Percentiles rank a stretch among this genome's conserved stretches.
Conservation (phyloP, 2,329 filamentous ascomycete species). For the Exophiala alcalophila region DNA sequence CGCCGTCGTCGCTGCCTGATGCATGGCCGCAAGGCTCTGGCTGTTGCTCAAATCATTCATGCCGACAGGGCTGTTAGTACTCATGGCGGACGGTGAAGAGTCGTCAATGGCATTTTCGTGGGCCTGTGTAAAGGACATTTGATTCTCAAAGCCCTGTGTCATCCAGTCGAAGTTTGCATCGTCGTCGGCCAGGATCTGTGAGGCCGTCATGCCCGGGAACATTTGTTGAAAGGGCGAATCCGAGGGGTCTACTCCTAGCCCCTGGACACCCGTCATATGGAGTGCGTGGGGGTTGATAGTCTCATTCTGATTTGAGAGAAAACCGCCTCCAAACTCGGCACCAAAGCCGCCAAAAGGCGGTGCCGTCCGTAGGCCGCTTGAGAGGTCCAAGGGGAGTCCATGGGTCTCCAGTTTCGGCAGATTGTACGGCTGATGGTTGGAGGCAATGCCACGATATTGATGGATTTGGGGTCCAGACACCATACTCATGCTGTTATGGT, state of each 20-base stretch:
- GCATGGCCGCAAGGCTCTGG: slow-evolving; percentile 45
- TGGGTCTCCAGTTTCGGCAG: slow-evolving; percentile 82
- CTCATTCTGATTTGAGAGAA: slow-evolving; percentile 43
- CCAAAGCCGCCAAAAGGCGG: slow-evolving; percentile 66
- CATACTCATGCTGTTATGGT: slow-evolving; percentile 71
- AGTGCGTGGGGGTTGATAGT: slow-evolving; percentile 67
- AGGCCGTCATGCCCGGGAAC: slow-evolving; percentile 56
- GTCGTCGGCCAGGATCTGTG: slow-evolving; percentile 57
- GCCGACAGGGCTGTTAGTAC: slow-evolving; percentile 86
- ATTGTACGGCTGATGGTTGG: slow-evolving; percentile 66
- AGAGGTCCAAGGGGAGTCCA: slow-evolving; percentile 63
- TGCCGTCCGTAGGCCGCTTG: slow-evolving; percentile 72
- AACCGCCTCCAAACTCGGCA: slow-evolving; percentile 66
- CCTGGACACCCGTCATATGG: slow-evolving; percentile 75
- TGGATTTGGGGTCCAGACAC: slow-evolving; percentile 55
- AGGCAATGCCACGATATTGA: slow-evolving; percentile 68
- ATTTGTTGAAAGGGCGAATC: slow-evolving; percentile 42
- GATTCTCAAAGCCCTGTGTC: slow-evolving; percentile 70
- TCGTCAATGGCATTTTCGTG: slow-evolving; percentile 84
- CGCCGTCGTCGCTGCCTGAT: slow-evolving; percentile 42
- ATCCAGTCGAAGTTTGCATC: slow-evolving; percentile 85
- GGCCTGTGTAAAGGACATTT: slow-evolving; percentile 65
- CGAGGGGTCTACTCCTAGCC: slow-evolving; percentile 41
- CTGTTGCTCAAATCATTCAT: slow-evolving; percentile 91
- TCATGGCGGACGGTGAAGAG: slow-evolving; percentile 93